phyloP scores from a whole-genome alignment of 805 yeast genomes.

The Candida argentea region DNA sequence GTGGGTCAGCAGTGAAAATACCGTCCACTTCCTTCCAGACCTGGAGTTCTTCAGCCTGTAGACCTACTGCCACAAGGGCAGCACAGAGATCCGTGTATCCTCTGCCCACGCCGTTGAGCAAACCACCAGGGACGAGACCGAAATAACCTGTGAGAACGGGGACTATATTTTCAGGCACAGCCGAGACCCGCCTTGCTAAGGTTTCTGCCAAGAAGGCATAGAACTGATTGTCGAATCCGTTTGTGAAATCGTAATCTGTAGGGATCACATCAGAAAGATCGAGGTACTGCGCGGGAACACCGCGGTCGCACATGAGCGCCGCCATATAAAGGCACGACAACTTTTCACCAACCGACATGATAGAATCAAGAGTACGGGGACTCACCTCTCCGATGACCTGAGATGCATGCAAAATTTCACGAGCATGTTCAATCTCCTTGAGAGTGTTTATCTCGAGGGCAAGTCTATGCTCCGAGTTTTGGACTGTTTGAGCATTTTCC shows the following conservation, averaged over 20 bases:
- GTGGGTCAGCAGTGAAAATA: conserved; percentile 95
- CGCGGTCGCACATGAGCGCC: conserved; percentile 71
- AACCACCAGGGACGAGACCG: conserved; percentile 93
- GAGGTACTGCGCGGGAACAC: conserved; percentile 66
- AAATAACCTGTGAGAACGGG: conserved; percentile 96
- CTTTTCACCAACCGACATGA: conserved; percentile 92
- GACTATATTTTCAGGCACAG: conserved; percentile 34
- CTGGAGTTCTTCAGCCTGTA: conserved; percentile 87
- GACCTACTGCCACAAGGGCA: conserved; percentile 89
- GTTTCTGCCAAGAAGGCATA: conserved; percentile 45
- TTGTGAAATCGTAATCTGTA: conserved; percentile 41
- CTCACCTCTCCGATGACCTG: conserved; percentile 87
- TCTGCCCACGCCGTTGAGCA: conserved; percentile 87
- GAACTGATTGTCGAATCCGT: conserved; percentile 58
- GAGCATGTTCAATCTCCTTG: conserved; percentile 57
- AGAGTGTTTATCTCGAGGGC: conserved; percentile 50
- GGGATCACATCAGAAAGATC: conserved; percentile 73
- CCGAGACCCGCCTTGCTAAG: conserved; percentile 40
- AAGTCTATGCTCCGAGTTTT: conserved; percentile 33
- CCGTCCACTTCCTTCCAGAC: conserved; percentile 99
- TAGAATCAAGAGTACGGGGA: conserved; percentile 76
- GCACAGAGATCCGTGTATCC: conserved; percentile 98
- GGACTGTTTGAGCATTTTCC: conserved; percentile 56
- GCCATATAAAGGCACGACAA: conserved; percentile 85
- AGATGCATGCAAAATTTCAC: conserved; percentile 73